phyloP scores from a whole-genome alignment of 2,329 filamentous ascomycete genomes.

The Proliferodiscus dingleyae region DNA sequence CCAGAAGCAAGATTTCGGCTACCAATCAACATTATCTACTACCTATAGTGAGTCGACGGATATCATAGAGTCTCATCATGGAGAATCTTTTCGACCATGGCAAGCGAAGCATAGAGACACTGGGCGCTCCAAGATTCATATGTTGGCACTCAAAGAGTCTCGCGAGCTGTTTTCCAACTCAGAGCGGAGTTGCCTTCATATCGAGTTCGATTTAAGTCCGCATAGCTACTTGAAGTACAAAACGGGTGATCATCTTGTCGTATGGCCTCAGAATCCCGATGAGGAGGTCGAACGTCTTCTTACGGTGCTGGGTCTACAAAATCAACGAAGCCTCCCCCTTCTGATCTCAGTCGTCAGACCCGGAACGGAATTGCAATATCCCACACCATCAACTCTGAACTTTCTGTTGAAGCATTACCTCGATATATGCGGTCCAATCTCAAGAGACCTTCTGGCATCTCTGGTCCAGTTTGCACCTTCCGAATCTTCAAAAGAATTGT shows the following conservation, averaged over 20 bases:
- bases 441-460: conserved; percentile 34
- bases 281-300: conserved; percentile 17
- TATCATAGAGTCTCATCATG: conserved; percentile 16
- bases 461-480: conserved; percentile 38
- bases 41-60: conserved; percentile 14
- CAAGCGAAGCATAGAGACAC: background rate
- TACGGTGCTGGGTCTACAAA: conserved; percentile 8
- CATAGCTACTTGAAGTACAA: conserved; percentile 22
- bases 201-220: conserved; percentile 18
- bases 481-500: conserved; percentile 16
- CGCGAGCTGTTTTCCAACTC: conserved; percentile 11
- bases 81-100: conserved; percentile 11
- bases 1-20: conserved; percentile 7
- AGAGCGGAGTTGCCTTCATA: conserved; percentile 21
- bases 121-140: conserved; percentile 9
- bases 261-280: conserved; percentile 22
- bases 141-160: conserved; percentile 6
- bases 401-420: conserved; percentile 41
- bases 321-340: conserved; percentile 4
- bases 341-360: conserved; percentile 11
- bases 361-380: conserved; percentile 9
- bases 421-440: conserved; percentile 40
- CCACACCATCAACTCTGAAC: conserved; percentile 23
- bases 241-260: conserved; percentile 24
- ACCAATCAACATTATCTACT: conserved; percentile 13